phyloP scores from a whole-genome alignment of 1,139 yeast species.

The Saccharomyces pastorianus region DNA sequence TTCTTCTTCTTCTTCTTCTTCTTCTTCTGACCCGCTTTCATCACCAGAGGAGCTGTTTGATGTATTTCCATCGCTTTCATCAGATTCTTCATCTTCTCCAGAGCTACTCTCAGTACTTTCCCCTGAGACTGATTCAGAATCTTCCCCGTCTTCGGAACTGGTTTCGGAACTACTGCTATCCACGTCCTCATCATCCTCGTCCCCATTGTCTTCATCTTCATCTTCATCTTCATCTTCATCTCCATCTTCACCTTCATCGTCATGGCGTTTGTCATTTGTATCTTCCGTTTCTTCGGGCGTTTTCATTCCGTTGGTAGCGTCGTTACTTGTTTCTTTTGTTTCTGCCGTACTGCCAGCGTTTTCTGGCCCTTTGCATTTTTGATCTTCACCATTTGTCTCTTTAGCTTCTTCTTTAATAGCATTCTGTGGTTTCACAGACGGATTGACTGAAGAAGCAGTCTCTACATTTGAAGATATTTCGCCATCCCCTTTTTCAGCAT shows the following conservation, averaged over 20 bases:
- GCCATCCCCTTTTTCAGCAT: not conserved
- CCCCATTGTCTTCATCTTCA: constrained; percentile 1
- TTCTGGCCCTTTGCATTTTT: not conserved
- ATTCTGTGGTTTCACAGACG: not conserved
- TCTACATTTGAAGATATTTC: not conserved
- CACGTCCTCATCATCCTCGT: not conserved
- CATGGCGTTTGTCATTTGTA: not conserved
- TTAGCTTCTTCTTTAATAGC: constrained; percentile 4
- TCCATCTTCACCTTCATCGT: not conserved
- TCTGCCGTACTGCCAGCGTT: not conserved
- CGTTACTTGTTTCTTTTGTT: not conserved
- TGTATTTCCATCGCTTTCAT: not conserved
- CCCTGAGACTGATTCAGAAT: not conserved
- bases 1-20: not conserved
- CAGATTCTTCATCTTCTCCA: not conserved
- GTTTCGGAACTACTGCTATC: not conserved
- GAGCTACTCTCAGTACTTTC: not conserved
- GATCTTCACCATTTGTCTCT: not conserved
- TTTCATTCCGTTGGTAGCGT: not conserved
- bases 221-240: not conserved
- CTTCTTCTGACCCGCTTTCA: not conserved
- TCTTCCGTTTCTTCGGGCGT: not conserved
- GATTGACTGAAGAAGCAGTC: not conserved
- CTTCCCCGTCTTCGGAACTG: not conserved
- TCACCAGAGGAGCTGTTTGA: not conserved